A percentile compares a stretch with the other conserved stretches of the same genome.
These are phyloP conservation scores for Fusarium napiforme DNA, from an alignment of 2,329 filamentous ascomycete genomes.

Conservation along the genomic window DNA sequence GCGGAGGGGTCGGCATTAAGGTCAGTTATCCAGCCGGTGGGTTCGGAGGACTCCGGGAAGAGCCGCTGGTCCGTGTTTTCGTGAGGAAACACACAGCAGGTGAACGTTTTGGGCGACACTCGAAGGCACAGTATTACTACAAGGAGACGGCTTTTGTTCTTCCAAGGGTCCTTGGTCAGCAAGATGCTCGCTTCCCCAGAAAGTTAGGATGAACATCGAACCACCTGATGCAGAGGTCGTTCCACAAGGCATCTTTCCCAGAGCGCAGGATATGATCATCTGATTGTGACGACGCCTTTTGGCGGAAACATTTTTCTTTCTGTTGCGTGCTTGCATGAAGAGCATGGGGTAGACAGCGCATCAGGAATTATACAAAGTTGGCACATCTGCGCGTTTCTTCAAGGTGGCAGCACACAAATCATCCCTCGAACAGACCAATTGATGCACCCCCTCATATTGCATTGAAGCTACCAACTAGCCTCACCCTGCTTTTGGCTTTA, in stretches of 20 bases:
- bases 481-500: constrained; percentile 1
- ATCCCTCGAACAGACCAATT: constrained; percentile 5
- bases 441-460: constrained; percentile 25
- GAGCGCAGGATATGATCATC: constrained; percentile 34
- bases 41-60: constrained; percentile 38
- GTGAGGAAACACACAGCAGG: constrained; percentile 17
- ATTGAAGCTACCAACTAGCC: constrained; percentile 26
- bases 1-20: constrained; percentile 18
- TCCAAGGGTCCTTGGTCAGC: constrained; percentile 22
- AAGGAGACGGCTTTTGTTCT: constrained; percentile 30
- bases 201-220: constrained; percentile 43
- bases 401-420: constrained; percentile 3
- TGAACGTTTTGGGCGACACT: constrained; percentile 18
- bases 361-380: constrained; percentile 38
- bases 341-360: constrained; percentile 21
- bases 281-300: constrained; percentile 37
- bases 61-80: constrained; percentile 42
- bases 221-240: constrained; percentile 41
- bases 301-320: constrained; percentile 13
- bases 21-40: constrained; percentile 14
- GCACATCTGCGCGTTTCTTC: constrained; percentile 13
- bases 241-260: constrained; percentile 34
- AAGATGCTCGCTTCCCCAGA: constrained; percentile 37
- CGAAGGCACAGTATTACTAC: constrained; percentile 25
- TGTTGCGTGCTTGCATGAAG: constrained; percentile 29